A percentile compares a stretch with the other conserved stretches of the same genome.
These are phyloP conservation scores for Moringa oleifera DNA, from an alignment of 345 rosid species.

Conservation along the genomic window DNA sequence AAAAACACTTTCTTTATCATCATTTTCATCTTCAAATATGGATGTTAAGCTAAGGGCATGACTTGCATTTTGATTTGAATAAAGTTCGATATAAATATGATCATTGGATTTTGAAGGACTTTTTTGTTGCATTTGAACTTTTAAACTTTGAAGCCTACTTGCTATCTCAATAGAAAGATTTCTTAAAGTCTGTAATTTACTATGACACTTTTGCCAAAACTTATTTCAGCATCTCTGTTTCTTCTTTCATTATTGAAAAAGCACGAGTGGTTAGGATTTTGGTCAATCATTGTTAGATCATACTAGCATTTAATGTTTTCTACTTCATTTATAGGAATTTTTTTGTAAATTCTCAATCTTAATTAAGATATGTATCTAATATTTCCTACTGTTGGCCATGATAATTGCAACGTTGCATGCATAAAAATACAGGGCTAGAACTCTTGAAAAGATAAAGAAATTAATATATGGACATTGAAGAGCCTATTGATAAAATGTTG, in stretches of 20 bases:
- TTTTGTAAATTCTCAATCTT: neutral
- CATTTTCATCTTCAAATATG: slow-evolving; percentile 89
- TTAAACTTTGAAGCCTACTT: slow-evolving; percentile 68
- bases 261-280: no score
- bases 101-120: slow-evolving; percentile 39
- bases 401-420: slow-evolving; percentile 79
- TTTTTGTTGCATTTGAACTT: slow-evolving; percentile 57
- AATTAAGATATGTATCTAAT: no score
- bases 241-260: slow-evolving; percentile 99
- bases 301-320: neutral
- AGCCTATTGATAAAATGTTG: slow-evolving; percentile 10
- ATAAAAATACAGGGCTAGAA: slow-evolving; percentile 64
- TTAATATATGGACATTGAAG: slow-evolving; percentile 20
- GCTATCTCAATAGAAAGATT: slow-evolving; percentile 79
- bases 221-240: slow-evolving; percentile 96
- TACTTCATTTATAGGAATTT: slow-evolving; percentile 9
- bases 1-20: slow-evolving; percentile 67
- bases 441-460: slow-evolving; percentile 57
- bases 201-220: slow-evolving; percentile 89
- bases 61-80: slow-evolving; percentile 58
- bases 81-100: slow-evolving; percentile 51
- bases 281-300: no score
- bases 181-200: slow-evolving; percentile 86
- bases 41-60: slow-evolving; percentile 82
- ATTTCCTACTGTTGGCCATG: slow-evolving; percentile 58